phyloP scores from a whole-genome alignment of 192 early-diverging fungal species.

The Physocladia obscura region DNA sequence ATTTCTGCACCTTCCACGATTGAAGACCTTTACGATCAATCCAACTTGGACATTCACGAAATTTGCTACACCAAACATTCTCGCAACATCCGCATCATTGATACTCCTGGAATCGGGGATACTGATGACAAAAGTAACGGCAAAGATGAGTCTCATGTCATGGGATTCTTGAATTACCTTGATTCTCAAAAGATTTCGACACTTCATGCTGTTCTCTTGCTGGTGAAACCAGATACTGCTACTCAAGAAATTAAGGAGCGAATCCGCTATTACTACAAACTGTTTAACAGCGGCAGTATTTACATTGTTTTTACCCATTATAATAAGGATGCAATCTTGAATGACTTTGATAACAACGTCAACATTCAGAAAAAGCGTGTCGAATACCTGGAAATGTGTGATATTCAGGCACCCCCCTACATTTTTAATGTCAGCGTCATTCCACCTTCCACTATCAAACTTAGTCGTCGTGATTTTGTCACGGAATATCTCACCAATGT shows the following conservation, averaged over 20 bases:
- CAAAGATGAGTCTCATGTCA: neutral
- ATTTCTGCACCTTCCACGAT: neutral
- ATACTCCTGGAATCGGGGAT: conserved; percentile 5
- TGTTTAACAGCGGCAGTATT: conserved; percentile 1
- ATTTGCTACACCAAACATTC: neutral
- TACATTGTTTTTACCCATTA: conserved; percentile 9
- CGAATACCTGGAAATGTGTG: neutral
- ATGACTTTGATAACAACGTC: neutral
- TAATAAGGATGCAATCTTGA: neutral
- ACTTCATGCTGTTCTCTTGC: neutral
- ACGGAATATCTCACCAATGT: neutral
- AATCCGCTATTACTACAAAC: conserved; percentile 12
- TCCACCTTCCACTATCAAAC: neutral
- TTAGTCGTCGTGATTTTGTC: neutral
- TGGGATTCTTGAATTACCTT: neutral
- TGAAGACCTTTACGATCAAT: neutral
- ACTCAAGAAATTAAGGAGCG: neutral
- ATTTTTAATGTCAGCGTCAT: neutral
- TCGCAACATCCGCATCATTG: neutral
- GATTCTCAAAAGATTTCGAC: neutral
- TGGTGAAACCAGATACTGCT: neutral
- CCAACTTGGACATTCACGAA: conserved; percentile 13
- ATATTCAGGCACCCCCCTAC: neutral
- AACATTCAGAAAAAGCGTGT: neutral
- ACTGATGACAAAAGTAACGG: neutral